Base-by-base conservation (phyloP, 805 yeast genomes). In the Wickerhamomyces chambardii region DNA sequence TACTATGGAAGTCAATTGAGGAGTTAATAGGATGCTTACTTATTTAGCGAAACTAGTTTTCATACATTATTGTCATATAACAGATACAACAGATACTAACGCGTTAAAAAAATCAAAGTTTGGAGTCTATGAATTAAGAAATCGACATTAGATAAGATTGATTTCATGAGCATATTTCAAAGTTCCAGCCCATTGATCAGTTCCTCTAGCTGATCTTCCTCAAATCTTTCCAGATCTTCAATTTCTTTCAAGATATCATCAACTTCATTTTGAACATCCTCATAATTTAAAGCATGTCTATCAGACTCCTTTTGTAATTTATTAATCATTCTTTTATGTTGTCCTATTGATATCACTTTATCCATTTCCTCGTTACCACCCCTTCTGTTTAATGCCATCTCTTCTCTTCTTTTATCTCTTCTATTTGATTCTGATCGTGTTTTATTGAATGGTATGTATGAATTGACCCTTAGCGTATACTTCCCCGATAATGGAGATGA, bases 281-380 rank as follows among this genome's bases (percentile, higher is more conserved):
- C 50, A 24, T 42, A 28, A 15, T 38, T 39, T 14, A 45, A 30
- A 30, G 36, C 39, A 25, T 46, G 50, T 15, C 35, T 39, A 14
- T 36, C 37, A 19, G 43, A 40, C n/a, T 33, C 29, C 25, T 22
- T 29, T 8, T 29, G 25, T 21, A 36, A 15, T 14, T 18, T 24
- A 4, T 15, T 17, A 5, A 11, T 8, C 4, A n/a, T 22, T 27
- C 27, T 28, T 6, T 22, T n/a, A 2, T n/a, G 14, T 4, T 9
- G 30, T 10, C 19, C 16, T 2, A 11, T 15, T 15, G 15, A 16
- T 5, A 33, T 15, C 9, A 30, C 28, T 17, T 19, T 16, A 7
- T 30, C 34, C 36, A 36, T 33, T n/a, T 30, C 36, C 10, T 22
- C 31, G 4, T 15, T 11, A 4, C 39, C 39, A 12, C 39, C 36